Percentiles rank a stretch among this genome's conserved stretches.
Evolutionary conservation across 2,329 filamentous ascomycete species (phyloP).

Genomic region (Dactylonectria estremocensis): DNA sequence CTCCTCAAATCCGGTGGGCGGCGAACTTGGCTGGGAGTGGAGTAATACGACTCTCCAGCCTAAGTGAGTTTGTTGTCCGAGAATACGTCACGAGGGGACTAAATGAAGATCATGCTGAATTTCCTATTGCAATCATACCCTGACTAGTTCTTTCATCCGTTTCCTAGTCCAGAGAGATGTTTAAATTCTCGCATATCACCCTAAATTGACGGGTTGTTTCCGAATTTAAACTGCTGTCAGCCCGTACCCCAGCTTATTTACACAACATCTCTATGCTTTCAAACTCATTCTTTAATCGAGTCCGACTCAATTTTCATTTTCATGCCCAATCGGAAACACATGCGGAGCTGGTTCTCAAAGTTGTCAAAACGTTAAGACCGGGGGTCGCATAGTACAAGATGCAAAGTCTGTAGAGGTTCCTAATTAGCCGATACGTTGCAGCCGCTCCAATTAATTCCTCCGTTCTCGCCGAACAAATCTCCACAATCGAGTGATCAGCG

Average conservation of each 20-base stretch:
- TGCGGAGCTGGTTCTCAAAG: background rate
- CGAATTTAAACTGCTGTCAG: background rate
- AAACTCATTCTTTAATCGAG: too few species aligned
- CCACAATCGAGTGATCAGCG: conserved; percentile 2
- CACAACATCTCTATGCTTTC: too few species aligned
- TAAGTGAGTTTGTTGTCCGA: background rate
- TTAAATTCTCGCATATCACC: background rate
- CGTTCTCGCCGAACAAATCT: background rate
- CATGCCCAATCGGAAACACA: background rate
- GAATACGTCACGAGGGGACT: background rate
- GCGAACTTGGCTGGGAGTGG: background rate
- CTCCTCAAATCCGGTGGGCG: conserved; percentile 1
- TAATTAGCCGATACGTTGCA: conserved; percentile 8
- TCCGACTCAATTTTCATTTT: background rate
- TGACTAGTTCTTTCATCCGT: background rate
- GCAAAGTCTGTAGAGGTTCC: background rate
- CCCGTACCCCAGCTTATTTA: background rate
- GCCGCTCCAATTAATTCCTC: conserved; percentile 2
- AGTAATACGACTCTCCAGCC: conserved; percentile 1
- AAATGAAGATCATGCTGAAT: background rate
- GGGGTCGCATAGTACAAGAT: background rate
- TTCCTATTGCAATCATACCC: background rate
- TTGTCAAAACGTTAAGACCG: background rate
- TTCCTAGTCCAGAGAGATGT: background rate
- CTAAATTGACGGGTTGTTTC: too few species aligned